Evolutionary conservation across 2,329 filamentous ascomycete species (phyloP).

Genomic region (Bipolaris victoriae): DNA sequence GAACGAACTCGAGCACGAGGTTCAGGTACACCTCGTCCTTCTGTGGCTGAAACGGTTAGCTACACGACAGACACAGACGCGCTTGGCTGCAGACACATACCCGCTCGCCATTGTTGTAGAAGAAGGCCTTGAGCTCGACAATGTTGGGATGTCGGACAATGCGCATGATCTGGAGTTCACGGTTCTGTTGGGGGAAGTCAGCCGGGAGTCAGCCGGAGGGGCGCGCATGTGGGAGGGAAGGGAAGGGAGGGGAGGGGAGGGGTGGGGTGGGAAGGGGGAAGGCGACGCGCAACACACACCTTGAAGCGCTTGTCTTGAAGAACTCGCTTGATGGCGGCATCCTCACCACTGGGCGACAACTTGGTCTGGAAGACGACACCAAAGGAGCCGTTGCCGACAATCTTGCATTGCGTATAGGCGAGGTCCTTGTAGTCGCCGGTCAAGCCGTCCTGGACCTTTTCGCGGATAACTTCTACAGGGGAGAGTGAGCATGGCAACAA

Average conservation of each 20-base stretch:
- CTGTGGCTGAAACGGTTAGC: conserved; percentile 47
- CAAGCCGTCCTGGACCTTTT: conserved; percentile 98
- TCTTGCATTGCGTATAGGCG: conserved; percentile 99
- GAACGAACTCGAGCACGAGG: conserved; percentile 95
- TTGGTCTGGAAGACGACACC: conserved; percentile 99
- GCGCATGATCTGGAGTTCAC: conserved; percentile 99
- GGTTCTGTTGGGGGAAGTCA: conserved; percentile 68
- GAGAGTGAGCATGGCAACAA: conserved; percentile 42
- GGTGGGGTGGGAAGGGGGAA: conserved; percentile 12
- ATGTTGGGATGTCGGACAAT: conserved; percentile 99
- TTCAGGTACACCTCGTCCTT: conserved; percentile 99
- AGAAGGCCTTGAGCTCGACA: conserved; percentile 98
- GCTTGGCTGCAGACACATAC: conserved; percentile 61
- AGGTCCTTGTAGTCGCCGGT: conserved; percentile 96
- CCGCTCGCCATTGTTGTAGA: conserved; percentile 98
- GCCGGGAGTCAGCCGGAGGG: conserved; percentile 34
- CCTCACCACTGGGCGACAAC: conserved; percentile 94
- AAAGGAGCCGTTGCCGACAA: conserved; percentile 98
- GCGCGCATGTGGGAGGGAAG: conserved; percentile 10
- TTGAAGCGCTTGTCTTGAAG: conserved; percentile 99
- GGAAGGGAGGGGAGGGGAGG: background rate
- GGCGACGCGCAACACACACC: conserved; percentile 60
- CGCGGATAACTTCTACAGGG: conserved; percentile 85
- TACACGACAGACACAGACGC: conserved; percentile 23
- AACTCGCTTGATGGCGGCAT: conserved; percentile 98